Conservation (phyloP, 768 basidiomycete genomes). For the Amanita molliuscula region DNA sequence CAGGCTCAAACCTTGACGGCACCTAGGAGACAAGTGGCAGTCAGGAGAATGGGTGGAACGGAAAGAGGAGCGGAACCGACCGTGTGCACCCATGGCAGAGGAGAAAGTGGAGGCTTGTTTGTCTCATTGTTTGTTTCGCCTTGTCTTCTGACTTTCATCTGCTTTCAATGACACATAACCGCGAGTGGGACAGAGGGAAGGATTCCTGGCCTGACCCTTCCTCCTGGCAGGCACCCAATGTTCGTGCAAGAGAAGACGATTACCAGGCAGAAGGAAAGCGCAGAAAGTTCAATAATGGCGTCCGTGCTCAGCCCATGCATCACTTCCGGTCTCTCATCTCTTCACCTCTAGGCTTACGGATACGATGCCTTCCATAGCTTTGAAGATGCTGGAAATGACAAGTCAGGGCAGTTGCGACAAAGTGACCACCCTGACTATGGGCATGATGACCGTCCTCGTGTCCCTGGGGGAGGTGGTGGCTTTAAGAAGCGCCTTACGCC, state of each 20-base stretch:
- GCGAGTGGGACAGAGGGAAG: conserved; percentile 85
- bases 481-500: conserved; percentile 71
- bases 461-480: conserved; percentile 21
- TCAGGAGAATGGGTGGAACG: conserved; percentile 4
- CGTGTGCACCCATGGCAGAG: conserved; percentile 40
- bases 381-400: conserved; percentile 31
- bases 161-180: conserved; percentile 57
- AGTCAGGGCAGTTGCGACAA: conserved; percentile 19
- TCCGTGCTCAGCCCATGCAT: conserved; percentile 23
- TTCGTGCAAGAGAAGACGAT: conserved; percentile 59
- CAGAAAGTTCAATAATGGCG: conserved; percentile 71
- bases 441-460: conserved; percentile 41
- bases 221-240: conserved; percentile 31
- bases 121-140: conserved; percentile 22
- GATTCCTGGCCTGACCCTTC: conserved; percentile 40
- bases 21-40: conserved; percentile 23
- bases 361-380: conserved; percentile 37
- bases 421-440: conserved; percentile 35
- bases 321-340: conserved; percentile 1
- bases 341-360: conserved; percentile 28
- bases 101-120: conserved; percentile 23
- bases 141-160: conserved; percentile 21
- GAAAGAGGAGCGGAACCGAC: conserved; percentile 21
- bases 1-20: conserved; percentile 39
- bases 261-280: conserved; percentile 64